Base-by-base conservation (phyloP, 2,329 filamentous ascomycete genomes). In the Botrytis cinerea region DNA sequence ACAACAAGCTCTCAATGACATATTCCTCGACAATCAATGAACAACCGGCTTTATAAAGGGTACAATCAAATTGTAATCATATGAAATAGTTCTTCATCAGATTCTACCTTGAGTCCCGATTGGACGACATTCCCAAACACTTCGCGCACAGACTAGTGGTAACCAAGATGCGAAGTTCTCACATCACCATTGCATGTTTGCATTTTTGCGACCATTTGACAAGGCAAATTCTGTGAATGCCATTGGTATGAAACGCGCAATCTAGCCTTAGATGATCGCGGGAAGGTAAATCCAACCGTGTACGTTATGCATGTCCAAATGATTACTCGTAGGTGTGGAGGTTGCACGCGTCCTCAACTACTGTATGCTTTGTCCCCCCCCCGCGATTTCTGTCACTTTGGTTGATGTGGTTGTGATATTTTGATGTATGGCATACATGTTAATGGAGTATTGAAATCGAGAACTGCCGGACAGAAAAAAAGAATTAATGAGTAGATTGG, bases 71-170 rank as follows among this genome's bases (percentile, higher is more conserved):
- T 46, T 3, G n/a, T 14, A 18, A 51, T 63, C 9, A 28, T 51
- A 51, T 67, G 32, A 40, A 54, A 38, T 51, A 43, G 28, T 62
- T 62, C 32, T 63, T 63, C 28, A 61, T 40, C 22, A 54, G 10
- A 45, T 70, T 63, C 2, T 48, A 64, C 14, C 28, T 12, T 4
- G 45, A 40, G 69, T 64, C 69, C 28, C 57, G 57, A 64, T 64
- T 71, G 69, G 57, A 43, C n/a, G 38, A 28, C 25, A 43, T 57
- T 43, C 35, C 32, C 59, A 71, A 71, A 71, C 69, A 71, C 32
- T 71, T 63, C 59, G 45, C 69, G 69, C 57, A 71, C 69, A 64
- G 69, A 71, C 69, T 71, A 71, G 69, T 57, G 48, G 66, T 57
- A 40, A 57, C n/a, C n/a, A 68, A 43, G 48, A 25, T 54, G 66